Percentiles rank a stretch among this genome's conserved stretches.
These are phyloP conservation scores for Tylopilus sp. DNA, from an alignment of 768 basidiomycete species.

Conservation along the genomic window DNA sequence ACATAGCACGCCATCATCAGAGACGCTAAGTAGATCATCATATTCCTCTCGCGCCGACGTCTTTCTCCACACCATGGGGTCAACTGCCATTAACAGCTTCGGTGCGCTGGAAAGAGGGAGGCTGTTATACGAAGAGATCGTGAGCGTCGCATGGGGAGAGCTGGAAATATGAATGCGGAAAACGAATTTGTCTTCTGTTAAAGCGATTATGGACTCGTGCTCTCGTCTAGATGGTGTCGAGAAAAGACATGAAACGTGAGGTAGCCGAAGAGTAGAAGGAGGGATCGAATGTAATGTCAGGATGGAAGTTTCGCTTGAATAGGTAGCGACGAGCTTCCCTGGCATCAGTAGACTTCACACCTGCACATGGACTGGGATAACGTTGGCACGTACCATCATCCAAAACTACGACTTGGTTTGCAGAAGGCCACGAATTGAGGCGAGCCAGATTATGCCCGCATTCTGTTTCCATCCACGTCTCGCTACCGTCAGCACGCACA, in stretches of 20 bases:
- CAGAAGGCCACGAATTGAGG: constrained; percentile 49
- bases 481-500: constrained; percentile 56
- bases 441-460: constrained; percentile 47
- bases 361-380: background rate
- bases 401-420: constrained; percentile 69
- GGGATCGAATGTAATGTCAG: constrained; percentile 56
- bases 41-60: constrained; percentile 46
- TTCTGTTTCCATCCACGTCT: constrained; percentile 57
- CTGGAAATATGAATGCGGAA: constrained; percentile 48
- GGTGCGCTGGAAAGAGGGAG: constrained; percentile 51
- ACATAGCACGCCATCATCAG: constrained; percentile 70
- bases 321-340: constrained; percentile 59
- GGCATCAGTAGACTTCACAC: constrained; percentile 16
- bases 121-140: constrained; percentile 44
- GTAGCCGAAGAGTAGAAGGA: constrained; percentile 41
- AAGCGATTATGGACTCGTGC: constrained; percentile 60
- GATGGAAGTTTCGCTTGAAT: constrained; percentile 42
- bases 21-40: constrained; percentile 79
- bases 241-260: constrained; percentile 57
- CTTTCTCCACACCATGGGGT: constrained; percentile 82
- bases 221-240: constrained; percentile 54
- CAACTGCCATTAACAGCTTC: constrained; percentile 68
- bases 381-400: constrained; percentile 48
- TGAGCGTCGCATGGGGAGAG: constrained; percentile 37
- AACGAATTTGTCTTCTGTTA: constrained; percentile 59